Percentiles rank a stretch among this genome's conserved stretches.
Evolutionary conservation across 1,284 basidiomycete genomes (phyloP).

Genomic region (Wolfiporia cocos): DNA sequence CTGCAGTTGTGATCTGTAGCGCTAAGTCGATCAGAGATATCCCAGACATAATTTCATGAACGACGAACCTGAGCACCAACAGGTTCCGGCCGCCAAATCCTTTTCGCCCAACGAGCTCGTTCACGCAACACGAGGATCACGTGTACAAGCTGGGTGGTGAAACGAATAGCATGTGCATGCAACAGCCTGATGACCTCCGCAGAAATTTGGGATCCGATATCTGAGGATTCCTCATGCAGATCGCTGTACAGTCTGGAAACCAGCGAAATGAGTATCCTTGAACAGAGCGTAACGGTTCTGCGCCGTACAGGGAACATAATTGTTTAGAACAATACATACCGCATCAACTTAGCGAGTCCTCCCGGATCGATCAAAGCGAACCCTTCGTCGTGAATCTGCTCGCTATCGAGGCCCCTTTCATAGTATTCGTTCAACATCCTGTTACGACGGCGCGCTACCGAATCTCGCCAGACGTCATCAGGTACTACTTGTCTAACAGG

Average conservation of each 20-base stretch:
- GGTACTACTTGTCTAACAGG: no score
- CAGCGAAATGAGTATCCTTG: no score
- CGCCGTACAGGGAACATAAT: no score
- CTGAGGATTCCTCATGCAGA: conserved; percentile 29
- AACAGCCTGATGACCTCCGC: conserved; percentile 29
- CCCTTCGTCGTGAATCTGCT: conserved; percentile 33
- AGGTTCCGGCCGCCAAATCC: no score
- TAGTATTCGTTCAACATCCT: conserved; percentile 37
- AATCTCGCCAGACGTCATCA: conserved; percentile 17
- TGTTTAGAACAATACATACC: conserved; percentile 23
- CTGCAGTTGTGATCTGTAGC: not conserved
- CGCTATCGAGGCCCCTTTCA: conserved; percentile 35
- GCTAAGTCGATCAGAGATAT: conserved; percentile 4
- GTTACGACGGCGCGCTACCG: conserved; percentile 39
- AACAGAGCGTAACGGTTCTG: not conserved
- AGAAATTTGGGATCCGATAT: conserved; percentile 21
- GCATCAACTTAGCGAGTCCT: conserved; percentile 32
- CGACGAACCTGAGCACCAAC: no score
- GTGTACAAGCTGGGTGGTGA: conserved; percentile 44
- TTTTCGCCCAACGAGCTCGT: conserved; percentile 49
- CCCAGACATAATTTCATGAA: conserved; percentile 22
- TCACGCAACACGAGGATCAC: conserved; percentile 47
- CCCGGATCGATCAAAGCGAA: conserved; percentile 47
- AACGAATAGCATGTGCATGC: conserved; percentile 38
- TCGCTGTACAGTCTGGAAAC: conserved; percentile 23